Evolutionary conservation across 2,329 filamentous ascomycete genomes (phyloP), one percentile per base, ranked within the genome.

Genomic region (Aspergillus japonicus): DNA sequence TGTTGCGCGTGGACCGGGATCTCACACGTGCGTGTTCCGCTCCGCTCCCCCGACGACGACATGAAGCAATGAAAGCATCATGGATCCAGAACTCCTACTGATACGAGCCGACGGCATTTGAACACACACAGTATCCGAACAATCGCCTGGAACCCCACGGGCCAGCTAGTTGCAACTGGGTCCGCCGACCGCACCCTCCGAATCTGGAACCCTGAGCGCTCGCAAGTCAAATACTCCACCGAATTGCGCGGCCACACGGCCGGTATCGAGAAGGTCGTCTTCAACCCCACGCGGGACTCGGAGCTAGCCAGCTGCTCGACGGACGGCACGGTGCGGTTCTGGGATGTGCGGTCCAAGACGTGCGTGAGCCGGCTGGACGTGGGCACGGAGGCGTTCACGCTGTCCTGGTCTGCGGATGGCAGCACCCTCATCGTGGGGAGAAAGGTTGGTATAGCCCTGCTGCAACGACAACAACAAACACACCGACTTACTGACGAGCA

Each of bases 131-230:
- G 89, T 64, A 82, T 96, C 58, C 87, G 90, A 47, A 89, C 89
- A 1, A 88, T 98, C 65, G 88, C 90, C 44, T 98, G 94, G 94
- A 96, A 94, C 65, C 91, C 93, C 0, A 81, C 91, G 0, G 92
- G 94, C 35, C 89, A 86, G 8, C 81, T 95, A 61, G 87, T 98
- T 62, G 94, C 94, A 0, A 96, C 93, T 0, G 92, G 92, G 2
- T 90, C 91, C 2, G 91, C 94, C 8, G 90, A 98, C 77, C 93
- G 94, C 56, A 88, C 88, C 0, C 82, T 99, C 49, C 89, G 92
- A n/a, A 87, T 99, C 65, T 99, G 95, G 94, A 96, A 99, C 64
- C 80, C 80, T 0, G 80, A 82, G 59, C 76, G 79, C 56, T 75
- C 80, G 19, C 71, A 75, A 61, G 73, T 76, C 26, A 75, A 76